phyloP scores from a whole-genome alignment of 169 alveolate species.

The Eimeria praecox region DNA sequence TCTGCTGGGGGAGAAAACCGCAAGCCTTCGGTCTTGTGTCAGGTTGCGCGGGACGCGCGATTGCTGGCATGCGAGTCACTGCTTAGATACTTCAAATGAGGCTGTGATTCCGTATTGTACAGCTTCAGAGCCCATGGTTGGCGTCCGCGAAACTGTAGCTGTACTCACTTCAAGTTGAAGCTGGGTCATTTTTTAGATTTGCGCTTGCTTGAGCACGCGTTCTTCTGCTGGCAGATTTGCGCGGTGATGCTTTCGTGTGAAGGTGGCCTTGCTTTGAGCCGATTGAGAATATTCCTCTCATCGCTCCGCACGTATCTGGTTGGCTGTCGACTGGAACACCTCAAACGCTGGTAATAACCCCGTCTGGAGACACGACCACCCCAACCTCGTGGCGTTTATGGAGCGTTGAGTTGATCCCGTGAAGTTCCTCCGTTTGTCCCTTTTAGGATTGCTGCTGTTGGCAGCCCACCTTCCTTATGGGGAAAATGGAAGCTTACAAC shows the following conservation, averaged over 20 bases:
- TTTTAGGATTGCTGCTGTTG: not conserved
- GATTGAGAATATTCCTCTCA: not conserved
- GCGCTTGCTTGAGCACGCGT: not conserved
- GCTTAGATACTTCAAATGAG: not conserved
- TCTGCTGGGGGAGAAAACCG: constrained; percentile 7
- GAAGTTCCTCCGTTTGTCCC: not conserved
- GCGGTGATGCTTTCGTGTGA: not conserved
- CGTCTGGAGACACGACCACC: not conserved
- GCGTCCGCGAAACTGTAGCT: not conserved
- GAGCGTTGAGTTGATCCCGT: not conserved
- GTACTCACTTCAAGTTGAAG: not conserved
- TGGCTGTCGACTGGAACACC: not conserved
- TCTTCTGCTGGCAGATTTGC: not conserved
- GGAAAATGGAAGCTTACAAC: constrained; percentile 11
- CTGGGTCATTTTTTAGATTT: not conserved
- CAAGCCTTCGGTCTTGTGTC: not conserved
- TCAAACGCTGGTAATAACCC: not conserved
- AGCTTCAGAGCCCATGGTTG: not conserved
- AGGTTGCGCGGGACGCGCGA: not conserved
- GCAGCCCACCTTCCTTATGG: not conserved
- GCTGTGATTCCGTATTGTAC: not conserved
- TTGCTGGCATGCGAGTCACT: constrained; percentile 11
- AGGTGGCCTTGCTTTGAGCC: not conserved
- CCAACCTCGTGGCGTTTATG: not conserved
- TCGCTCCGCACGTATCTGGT: not conserved